These are phyloP conservation scores for Medicago lupulina DNA, from an alignment of 306 rosid genomes.

Conservation along the genomic window DNA sequence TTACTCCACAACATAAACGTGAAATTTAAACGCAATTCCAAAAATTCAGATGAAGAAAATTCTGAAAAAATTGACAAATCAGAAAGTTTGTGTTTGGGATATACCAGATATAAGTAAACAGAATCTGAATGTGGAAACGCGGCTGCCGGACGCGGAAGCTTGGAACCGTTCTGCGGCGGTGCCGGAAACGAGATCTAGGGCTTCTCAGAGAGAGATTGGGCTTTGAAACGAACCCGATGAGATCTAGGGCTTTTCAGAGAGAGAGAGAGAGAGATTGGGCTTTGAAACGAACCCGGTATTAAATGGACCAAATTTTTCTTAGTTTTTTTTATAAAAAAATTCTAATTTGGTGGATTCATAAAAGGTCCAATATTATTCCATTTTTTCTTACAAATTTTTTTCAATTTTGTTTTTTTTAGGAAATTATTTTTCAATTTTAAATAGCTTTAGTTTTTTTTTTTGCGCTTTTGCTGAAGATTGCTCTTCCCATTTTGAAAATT, in stretches of 20 bases:
- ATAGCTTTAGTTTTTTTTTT: not conserved
- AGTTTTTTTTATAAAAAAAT: no score
- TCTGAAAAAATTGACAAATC: not conserved
- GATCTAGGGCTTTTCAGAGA: slow-evolving; percentile 52
- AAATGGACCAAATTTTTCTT: slow-evolving; percentile 64
- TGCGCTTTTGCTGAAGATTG: no score
- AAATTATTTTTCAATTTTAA: not conserved
- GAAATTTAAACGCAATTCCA: no score
- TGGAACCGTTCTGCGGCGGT: slow-evolving; percentile 47
- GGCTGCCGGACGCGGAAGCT: slow-evolving; percentile 15
- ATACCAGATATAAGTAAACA: slow-evolving; percentile 45
- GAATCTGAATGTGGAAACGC: slow-evolving; percentile 9
- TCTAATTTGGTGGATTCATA: slow-evolving; percentile 52
- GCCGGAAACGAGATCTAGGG: slow-evolving; percentile 71
- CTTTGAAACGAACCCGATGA: slow-evolving; percentile 69
- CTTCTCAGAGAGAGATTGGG: slow-evolving; percentile 74
- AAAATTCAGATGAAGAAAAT: not conserved
- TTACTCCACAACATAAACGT: no score
- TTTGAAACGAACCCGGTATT: slow-evolving; percentile 66
- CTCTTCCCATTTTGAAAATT: no score
- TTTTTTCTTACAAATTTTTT: not conserved
- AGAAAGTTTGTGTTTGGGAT: slow-evolving; percentile 28
- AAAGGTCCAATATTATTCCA: slow-evolving; percentile 51
- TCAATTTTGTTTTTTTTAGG: no score
- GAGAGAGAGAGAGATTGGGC: slow-evolving; percentile 69